phyloP scores from a whole-genome alignment of 1,284 basidiomycete genomes.

The Xanthoconium separans region DNA sequence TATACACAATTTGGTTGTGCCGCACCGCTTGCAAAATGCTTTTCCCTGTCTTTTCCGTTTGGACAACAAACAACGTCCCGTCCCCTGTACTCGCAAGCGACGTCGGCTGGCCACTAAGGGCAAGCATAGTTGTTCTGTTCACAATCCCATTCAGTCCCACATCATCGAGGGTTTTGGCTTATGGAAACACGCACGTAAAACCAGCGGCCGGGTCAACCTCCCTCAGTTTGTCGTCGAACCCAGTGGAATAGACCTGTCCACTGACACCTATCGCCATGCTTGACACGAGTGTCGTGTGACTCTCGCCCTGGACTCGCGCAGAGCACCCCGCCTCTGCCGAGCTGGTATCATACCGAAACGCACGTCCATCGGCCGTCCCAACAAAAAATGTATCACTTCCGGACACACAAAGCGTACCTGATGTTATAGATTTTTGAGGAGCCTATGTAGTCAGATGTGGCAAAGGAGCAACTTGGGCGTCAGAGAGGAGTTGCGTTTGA shows the following conservation, averaged over 20 bases:
- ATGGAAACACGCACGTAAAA: slow-evolving; percentile 48
- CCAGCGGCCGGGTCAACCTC: slow-evolving; percentile 53
- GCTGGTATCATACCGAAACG: slow-evolving; percentile 61
- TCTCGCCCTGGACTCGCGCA: slow-evolving; percentile 55
- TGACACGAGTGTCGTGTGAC: slow-evolving; percentile 73
- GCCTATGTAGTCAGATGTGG: slow-evolving; percentile 44
- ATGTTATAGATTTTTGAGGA: slow-evolving; percentile 79
- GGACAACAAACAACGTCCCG: slow-evolving; percentile 66
- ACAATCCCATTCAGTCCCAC: neutral
- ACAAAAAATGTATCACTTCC: slow-evolving; percentile 66
- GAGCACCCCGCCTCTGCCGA: slow-evolving; percentile 26
- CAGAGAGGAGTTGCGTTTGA: neutral
- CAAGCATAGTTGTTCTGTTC: slow-evolving; percentile 45
- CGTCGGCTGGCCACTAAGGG: slow-evolving; percentile 72
- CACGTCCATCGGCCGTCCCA: slow-evolving; percentile 83
- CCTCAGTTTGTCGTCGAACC: slow-evolving; percentile 78
- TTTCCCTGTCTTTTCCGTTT: slow-evolving; percentile 46
- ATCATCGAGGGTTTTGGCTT: neutral
- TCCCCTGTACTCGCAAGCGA: slow-evolving; percentile 61
- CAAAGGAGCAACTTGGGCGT: neutral
- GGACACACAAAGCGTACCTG: slow-evolving; percentile 47
- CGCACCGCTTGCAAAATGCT: slow-evolving; percentile 67
- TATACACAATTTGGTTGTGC: slow-evolving; percentile 63
- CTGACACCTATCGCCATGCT: slow-evolving; percentile 51
- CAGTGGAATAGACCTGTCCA: slow-evolving; percentile 65